Percentiles rank a stretch among this genome's conserved stretches.
Conservation (phyloP, 2,329 filamentous ascomycete genomes). For the Chrysosporium keratinophilum region DNA sequence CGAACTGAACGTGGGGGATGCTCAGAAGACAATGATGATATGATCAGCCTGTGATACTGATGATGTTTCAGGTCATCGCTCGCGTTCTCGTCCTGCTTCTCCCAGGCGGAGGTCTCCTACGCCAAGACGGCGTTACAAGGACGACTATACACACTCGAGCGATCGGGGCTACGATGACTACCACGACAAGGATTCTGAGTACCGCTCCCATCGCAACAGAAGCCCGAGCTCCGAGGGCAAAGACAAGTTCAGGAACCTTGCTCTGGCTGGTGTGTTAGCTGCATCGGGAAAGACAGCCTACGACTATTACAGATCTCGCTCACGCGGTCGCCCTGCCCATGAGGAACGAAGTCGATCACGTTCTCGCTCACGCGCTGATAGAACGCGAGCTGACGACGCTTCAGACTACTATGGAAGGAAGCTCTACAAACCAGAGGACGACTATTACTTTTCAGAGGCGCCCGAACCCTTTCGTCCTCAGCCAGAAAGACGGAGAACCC, state of each 20-base stretch:
- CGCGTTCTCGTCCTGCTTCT: neutral
- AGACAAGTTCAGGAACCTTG: slow-evolving; percentile 32
- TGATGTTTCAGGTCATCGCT: neutral
- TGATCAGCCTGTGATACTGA: neutral
- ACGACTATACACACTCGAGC: neutral
- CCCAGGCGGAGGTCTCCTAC: neutral
- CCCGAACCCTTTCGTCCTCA: neutral
- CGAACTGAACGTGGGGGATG: neutral
- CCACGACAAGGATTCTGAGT: neutral
- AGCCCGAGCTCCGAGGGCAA: slow-evolving; percentile 32
- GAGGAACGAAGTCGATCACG: slow-evolving; percentile 45
- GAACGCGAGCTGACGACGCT: slow-evolving; percentile 37
- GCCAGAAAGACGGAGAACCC: neutral
- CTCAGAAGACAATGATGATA: neutral
- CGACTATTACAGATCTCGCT: slow-evolving; percentile 35
- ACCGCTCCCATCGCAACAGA: neutral
- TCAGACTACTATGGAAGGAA: slow-evolving; percentile 34
- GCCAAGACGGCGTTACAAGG: neutral
- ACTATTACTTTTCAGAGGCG: neutral
- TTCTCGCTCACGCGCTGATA: slow-evolving; percentile 17
- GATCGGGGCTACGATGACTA: neutral
- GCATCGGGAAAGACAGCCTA: slow-evolving; percentile 40
- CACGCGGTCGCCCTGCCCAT: slow-evolving; percentile 25
- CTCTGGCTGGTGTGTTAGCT: slow-evolving; percentile 36
- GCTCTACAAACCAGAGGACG: slow-evolving; percentile 25